Conservation (phyloP, 768 basidiomycete species). For the Royoungia palumana region DNA sequence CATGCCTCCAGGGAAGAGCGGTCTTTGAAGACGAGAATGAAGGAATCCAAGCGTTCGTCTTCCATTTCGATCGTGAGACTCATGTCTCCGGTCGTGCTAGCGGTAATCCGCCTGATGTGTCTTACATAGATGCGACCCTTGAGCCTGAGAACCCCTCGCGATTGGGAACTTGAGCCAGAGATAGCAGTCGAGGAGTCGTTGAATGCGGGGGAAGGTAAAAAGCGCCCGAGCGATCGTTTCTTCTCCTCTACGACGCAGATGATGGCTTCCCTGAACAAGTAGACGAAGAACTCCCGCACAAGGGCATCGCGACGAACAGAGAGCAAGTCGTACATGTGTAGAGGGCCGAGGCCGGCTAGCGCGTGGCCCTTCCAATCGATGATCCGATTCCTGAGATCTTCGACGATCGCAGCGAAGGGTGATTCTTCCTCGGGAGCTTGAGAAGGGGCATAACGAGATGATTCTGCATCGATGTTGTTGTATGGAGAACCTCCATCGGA, state of each 20-base stretch:
- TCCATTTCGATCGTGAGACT: slow-evolving; percentile 98
- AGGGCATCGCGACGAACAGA: slow-evolving; percentile 85
- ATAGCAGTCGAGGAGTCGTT: slow-evolving; percentile 49
- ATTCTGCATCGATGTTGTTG: slow-evolving; percentile 29
- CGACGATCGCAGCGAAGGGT: slow-evolving; percentile 79
- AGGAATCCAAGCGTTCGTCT: slow-evolving; percentile 88
- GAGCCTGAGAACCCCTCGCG: slow-evolving; percentile 74
- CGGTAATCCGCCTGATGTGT: slow-evolving; percentile 87
- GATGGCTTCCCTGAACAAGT: slow-evolving; percentile 96
- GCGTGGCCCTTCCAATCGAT: slow-evolving; percentile 97
- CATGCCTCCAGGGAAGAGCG: slow-evolving; percentile 86
- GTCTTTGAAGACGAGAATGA: slow-evolving; percentile 95
- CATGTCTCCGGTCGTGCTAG: slow-evolving; percentile 78
- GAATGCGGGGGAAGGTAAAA: slow-evolving; percentile 63
- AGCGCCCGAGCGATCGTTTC: slow-evolving; percentile 73
- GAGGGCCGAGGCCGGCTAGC: slow-evolving; percentile 79
- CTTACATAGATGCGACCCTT: slow-evolving; percentile 95
- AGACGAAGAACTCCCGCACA: slow-evolving; percentile 92
- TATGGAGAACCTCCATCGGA: slow-evolving; percentile 28
- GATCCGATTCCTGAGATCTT: slow-evolving; percentile 86
- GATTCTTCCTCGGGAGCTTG: slow-evolving; percentile 54
- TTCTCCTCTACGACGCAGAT: slow-evolving; percentile 98
- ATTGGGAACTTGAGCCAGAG: slow-evolving; percentile 29
- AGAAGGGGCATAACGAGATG: slow-evolving; percentile 28
- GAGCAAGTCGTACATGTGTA: slow-evolving; percentile 91